phyloP scores from a whole-genome alignment of 805 yeast genomes.

The Candida oleophila region DNA sequence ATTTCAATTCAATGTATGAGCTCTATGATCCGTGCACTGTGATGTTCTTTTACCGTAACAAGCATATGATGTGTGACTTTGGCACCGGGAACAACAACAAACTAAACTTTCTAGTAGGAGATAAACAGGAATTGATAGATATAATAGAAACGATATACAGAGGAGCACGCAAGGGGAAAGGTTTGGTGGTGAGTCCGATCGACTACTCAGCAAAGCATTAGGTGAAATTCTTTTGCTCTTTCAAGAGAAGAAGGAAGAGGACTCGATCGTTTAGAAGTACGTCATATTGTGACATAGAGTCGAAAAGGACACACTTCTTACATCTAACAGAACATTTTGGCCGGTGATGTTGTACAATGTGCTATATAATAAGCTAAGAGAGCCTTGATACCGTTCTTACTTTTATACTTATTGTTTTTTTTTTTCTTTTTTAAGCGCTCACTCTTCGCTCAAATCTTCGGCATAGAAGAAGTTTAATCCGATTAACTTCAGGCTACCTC shows the following conservation, averaged over 20 bases:
- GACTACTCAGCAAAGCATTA: constrained; percentile 47
- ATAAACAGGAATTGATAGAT: constrained; percentile 88
- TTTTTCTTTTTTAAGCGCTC: not conserved
- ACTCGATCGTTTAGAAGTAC: too few relatives aligned
- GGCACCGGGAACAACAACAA: constrained; percentile 98
- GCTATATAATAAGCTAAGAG: too few relatives aligned
- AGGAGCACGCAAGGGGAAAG: constrained; percentile 91
- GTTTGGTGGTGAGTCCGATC: constrained; percentile 82
- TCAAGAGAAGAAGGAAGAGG: not conserved
- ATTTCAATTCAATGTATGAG: constrained; percentile 86
- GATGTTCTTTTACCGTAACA: constrained; percentile 91
- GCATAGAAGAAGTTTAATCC: constrained; percentile 85
- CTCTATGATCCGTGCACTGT: constrained; percentile 85
- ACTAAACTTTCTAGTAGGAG: constrained; percentile 70
- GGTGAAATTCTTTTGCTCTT: too few relatives aligned
- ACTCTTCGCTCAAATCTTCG: constrained; percentile 40
- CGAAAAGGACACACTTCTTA: too few relatives aligned
- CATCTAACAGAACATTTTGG: too few relatives aligned
- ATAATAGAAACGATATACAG: constrained; percentile 85
- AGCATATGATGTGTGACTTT: constrained; percentile 97
- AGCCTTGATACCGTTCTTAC: not conserved
- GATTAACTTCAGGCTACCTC: constrained; percentile 54
- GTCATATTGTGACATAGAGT: too few relatives aligned
- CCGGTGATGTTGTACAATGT: too few relatives aligned
- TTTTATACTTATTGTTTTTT: not conserved